Conservation (phyloP, 192 early-diverging fungal genomes). For the Linnemannia schmuckeri region DNA sequence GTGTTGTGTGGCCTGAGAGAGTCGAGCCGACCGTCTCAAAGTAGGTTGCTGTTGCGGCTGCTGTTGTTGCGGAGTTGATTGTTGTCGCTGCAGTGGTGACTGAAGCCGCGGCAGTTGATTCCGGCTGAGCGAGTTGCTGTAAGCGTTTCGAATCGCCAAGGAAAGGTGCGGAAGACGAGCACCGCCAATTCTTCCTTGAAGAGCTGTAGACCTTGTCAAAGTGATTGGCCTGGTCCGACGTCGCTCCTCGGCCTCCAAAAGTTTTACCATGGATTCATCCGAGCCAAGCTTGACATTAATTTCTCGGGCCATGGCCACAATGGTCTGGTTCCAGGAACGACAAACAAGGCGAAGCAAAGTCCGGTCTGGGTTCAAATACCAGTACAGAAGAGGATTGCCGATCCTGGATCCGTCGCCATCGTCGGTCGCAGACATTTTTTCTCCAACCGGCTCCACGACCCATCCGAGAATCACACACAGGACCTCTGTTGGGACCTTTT, state of each 20-base stretch:
- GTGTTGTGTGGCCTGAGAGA: not conserved
- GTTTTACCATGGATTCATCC: constrained; percentile 20
- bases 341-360: constrained; percentile 23
- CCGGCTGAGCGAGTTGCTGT: not conserved
- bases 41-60: not conserved
- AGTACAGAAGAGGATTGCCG: constrained; percentile 20
- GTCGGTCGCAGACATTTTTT: constrained; percentile 9
- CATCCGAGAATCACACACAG: constrained; percentile 29
- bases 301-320: constrained; percentile 35
- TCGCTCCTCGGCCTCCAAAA: not conserved
- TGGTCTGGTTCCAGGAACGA: constrained; percentile 29
- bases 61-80: not conserved
- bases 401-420: constrained; percentile 28
- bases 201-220: not conserved
- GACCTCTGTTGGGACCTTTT: constrained; percentile 23
- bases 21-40: constrained; percentile 17
- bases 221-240: not conserved
- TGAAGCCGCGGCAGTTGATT: not conserved
- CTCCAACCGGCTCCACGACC: not conserved
- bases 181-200: not conserved
- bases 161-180: not conserved
- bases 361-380: constrained; percentile 23
- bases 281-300: constrained; percentile 19
- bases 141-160: not conserved
- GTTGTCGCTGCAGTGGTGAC: not conserved